Evolutionary conservation across 1,284 basidiomycete genomes (phyloP).

Genomic region (Apiotrichum sp.): DNA sequence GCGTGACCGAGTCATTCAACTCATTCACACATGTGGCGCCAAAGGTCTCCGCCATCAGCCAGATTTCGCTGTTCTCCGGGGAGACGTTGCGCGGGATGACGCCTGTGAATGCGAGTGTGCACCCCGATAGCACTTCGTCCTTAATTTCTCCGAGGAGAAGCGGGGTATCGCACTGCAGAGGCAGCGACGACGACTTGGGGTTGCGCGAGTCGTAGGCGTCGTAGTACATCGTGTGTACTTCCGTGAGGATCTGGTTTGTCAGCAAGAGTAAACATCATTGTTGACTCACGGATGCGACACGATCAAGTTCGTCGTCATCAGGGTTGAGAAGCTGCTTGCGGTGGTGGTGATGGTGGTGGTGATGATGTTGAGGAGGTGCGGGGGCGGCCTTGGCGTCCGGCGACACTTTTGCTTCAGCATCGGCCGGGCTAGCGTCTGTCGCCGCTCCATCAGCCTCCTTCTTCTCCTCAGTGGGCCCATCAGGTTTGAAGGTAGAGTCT

Average conservation of each 20-base stretch:
- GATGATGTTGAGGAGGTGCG: neutral
- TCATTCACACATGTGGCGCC: slow-evolving; percentile 74
- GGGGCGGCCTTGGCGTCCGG: neutral
- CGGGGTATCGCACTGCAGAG: slow-evolving; percentile 19
- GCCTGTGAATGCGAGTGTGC: slow-evolving; percentile 82
- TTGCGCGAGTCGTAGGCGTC: slow-evolving; percentile 35
- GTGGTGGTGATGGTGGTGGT: slow-evolving; percentile 11
- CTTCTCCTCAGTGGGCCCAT: neutral
- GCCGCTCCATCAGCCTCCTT: neutral
- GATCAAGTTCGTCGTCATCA: slow-evolving; percentile 74
- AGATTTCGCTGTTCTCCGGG: slow-evolving; percentile 70
- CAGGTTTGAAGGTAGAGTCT: neutral
- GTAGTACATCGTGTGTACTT: slow-evolving; percentile 73
- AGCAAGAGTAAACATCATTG: slow-evolving; percentile 19
- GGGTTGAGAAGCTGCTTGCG: slow-evolving; percentile 65
- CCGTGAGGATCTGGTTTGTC: slow-evolving; percentile 58
- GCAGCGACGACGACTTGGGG: slow-evolving; percentile 4
- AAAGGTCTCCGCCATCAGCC: slow-evolving; percentile 79
- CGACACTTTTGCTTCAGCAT: neutral
- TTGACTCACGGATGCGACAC: slow-evolving; percentile 60
- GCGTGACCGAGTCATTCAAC: slow-evolving; percentile 66
- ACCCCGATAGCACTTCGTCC: slow-evolving; percentile 63
- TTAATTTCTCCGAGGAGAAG: slow-evolving; percentile 68
- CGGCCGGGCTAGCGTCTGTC: neutral
- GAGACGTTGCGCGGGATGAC: slow-evolving; percentile 79